A percentile compares a stretch with the other conserved stretches of the same genome.
Conservation (phyloP, 257 asterid species). For the Leonotis leonurus region DNA sequence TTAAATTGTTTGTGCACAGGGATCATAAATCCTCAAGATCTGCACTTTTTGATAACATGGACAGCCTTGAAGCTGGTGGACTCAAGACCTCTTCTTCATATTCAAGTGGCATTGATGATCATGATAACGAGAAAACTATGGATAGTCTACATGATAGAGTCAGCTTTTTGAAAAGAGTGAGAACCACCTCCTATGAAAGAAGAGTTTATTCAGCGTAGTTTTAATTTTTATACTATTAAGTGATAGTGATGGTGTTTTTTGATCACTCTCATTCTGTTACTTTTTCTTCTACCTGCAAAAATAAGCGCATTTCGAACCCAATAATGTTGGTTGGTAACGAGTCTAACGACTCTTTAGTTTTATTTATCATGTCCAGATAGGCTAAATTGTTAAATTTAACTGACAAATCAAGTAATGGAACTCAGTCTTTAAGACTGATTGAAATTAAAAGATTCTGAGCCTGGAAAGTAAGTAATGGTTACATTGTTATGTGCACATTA, state of each 20-base stretch:
- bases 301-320: neutral
- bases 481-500: neutral
- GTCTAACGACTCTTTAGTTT: neutral
- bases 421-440: neutral
- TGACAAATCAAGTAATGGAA: neutral
- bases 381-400: neutral
- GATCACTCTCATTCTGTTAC: neutral
- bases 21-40: constrained; percentile 69
- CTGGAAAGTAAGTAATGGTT: neutral
- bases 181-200: neutral
- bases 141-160: constrained; percentile 87
- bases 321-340: no score
- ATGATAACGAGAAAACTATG: constrained; percentile 60
- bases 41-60: constrained; percentile 65
- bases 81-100: constrained; percentile 56
- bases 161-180: constrained; percentile 74
- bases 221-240: neutral
- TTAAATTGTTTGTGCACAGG: constrained; percentile 36
- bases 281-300: neutral
- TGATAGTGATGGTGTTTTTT: neutral
- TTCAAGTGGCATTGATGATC: constrained; percentile 59
- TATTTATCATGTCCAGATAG: neutral
- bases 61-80: constrained; percentile 80
- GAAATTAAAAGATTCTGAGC: neutral
- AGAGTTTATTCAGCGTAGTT: neutral